These are phyloP conservation scores for Debaryomycetaceae sp. DNA, from an alignment of 1,139 yeast genomes.

Conservation along the genomic window DNA sequence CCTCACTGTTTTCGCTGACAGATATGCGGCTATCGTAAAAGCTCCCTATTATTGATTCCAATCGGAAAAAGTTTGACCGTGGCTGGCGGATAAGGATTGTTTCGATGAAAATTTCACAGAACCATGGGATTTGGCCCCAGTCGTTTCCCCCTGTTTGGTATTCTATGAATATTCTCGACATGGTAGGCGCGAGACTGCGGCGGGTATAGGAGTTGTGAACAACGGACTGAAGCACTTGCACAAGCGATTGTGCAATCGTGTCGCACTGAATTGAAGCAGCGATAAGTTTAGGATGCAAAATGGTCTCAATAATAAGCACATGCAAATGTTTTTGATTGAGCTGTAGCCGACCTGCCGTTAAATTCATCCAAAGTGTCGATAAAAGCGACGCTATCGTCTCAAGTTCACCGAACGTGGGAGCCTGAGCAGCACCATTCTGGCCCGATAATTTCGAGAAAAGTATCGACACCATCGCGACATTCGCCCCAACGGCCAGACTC, in stretches of 20 bases:
- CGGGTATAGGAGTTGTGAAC: constrained; percentile 49
- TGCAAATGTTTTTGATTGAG: constrained; percentile 61
- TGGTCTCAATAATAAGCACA: constrained; percentile 35
- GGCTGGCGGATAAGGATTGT: constrained; percentile 43
- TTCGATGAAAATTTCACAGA: constrained; percentile 39
- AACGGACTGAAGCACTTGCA: constrained; percentile 24
- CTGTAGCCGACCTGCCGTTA: constrained; percentile 52
- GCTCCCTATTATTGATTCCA: constrained; percentile 48
- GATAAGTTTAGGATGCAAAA: constrained; percentile 19
- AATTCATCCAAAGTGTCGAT: constrained; percentile 42
- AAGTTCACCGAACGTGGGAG: constrained; percentile 11
- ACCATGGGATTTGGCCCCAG: constrained; percentile 40
- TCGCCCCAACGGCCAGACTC: constrained; percentile 16
- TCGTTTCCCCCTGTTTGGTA: constrained; percentile 23
- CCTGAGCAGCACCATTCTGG: constrained; percentile 1
- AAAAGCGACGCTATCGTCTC: constrained; percentile 10
- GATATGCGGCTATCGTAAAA: constrained; percentile 18
- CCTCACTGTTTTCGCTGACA: background rate
- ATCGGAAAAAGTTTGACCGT: constrained; percentile 42
- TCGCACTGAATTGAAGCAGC: constrained; percentile 5
- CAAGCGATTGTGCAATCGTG: background rate
- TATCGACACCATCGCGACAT: constrained; percentile 13
- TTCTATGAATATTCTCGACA: constrained; percentile 33
- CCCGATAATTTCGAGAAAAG: too few species aligned
- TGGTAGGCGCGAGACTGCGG: constrained; percentile 55